A percentile compares a stretch with the other conserved stretches of the same genome.
phyloP scores from a whole-genome alignment of 2,329 filamentous ascomycete species.

The Aspergillus sojae region DNA sequence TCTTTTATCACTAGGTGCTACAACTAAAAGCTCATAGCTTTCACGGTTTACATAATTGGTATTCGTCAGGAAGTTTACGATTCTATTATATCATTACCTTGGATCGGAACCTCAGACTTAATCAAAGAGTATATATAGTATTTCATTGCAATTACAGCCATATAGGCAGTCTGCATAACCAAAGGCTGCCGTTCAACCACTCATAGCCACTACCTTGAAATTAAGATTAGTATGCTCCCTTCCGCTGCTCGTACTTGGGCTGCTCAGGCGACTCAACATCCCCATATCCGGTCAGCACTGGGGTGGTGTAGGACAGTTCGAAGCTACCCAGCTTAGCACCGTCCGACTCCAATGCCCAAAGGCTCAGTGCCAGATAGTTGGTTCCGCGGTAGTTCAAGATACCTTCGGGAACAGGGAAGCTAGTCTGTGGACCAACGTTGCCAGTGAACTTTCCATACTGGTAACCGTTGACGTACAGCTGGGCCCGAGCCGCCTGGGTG shows the following conservation, averaged over 20 bases:
- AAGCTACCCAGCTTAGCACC: slow-evolving; percentile 62
- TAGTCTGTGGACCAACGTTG: slow-evolving; percentile 74
- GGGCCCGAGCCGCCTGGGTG: slow-evolving; percentile 57
- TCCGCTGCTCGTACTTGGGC: slow-evolving; percentile 50
- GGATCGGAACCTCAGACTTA: neutral
- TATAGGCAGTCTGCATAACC: neutral
- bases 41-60: no score
- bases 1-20: no score
- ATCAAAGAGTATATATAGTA: neutral
- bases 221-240: slow-evolving; percentile 52
- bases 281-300: slow-evolving; percentile 55
- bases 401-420: slow-evolving; percentile 73
- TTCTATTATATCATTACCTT: neutral
- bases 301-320: slow-evolving; percentile 51
- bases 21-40: no score
- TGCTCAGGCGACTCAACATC: slow-evolving; percentile 51
- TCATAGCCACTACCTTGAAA: neutral
- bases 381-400: slow-evolving; percentile 70
- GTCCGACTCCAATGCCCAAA: slow-evolving; percentile 66
- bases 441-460: slow-evolving; percentile 70
- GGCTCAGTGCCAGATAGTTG: slow-evolving; percentile 68
- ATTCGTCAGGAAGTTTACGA: neutral
- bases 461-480: slow-evolving; percentile 75
- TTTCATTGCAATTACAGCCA: neutral
- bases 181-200: neutral